Evolutionary conservation across 2,329 filamentous ascomycete species (phyloP), one percentile per base, ranked within the genome.

Genomic region (Arthrobotrys pseudoclavata): DNA sequence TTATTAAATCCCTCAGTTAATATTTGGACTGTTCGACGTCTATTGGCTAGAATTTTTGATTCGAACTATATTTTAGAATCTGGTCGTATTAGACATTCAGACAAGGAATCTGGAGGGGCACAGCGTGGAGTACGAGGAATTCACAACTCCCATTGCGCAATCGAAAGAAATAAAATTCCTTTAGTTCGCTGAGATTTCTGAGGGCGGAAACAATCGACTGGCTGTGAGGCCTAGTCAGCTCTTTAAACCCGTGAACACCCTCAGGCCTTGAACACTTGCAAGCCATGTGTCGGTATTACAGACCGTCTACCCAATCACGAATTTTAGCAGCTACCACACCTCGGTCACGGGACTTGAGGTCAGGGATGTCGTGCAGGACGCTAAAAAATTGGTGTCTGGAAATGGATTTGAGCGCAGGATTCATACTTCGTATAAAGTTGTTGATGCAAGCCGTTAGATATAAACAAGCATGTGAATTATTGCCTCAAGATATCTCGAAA

Each of bases 341-440:
- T 4, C 12, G 53, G 53, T 77, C 74, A 77, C 74, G 74, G 74
- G 74, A 77, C 74, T 77, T 77, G 61, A 77, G 48, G 74, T 77
- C 74, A 77, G 74, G 74, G 74, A 77, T 77, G 61, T 71, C 15
- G 50, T 77, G 74, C 74, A 77, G 67, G 67, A 71, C 74, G 74
- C 74, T 77, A 76, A 76, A 66, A 76, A 64, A 15, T 47, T 34
- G 60, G 52, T 61, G 47, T 66, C 40, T 29, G 64, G 29, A 29
- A 45, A 34, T 60, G 64, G 61, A 37, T 62, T 57, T 31, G 42
- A 68, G 40, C 52, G 26, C 57, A 77, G 62, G 67, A 71, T 71
- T 76, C 72, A 76, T 57, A n/a, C 20, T 45, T 60, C 42, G 18
- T 20, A 57, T 47, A 62, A 60, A 42, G 20, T 4, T 66, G 53